Conservation (phyloP, 2,329 filamentous ascomycete genomes). For the Aspergillus ochraceus region DNA sequence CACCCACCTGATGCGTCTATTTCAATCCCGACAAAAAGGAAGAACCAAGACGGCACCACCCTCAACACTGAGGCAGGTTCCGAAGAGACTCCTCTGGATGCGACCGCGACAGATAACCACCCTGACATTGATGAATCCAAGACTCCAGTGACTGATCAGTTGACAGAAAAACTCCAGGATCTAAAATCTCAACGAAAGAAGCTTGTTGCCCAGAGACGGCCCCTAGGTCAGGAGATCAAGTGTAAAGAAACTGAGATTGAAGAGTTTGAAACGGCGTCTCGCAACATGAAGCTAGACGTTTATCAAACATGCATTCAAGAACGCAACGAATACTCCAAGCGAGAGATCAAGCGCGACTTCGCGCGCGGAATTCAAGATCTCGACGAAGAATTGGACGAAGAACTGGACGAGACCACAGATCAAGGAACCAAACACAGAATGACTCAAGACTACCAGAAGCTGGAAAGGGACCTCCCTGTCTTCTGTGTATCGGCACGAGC, state of each 20-base stretch:
- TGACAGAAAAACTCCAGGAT: too few relatives aligned
- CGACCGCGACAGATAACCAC: too few relatives aligned
- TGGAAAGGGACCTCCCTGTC: slow-evolving; percentile 58
- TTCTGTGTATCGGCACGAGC: slow-evolving; percentile 65
- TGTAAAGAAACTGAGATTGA: not conserved
- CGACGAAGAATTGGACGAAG: slow-evolving; percentile 11
- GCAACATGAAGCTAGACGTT: not conserved
- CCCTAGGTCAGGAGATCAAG: not conserved
- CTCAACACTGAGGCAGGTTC: too few relatives aligned
- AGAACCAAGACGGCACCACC: too few relatives aligned
- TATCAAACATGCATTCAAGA: slow-evolving; percentile 12
- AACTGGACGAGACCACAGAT: slow-evolving; percentile 38
- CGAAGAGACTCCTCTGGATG: too few relatives aligned
- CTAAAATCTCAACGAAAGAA: too few relatives aligned
- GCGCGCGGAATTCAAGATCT: not conserved
- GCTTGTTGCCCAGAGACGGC: not conserved
- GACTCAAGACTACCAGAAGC: slow-evolving; percentile 58
- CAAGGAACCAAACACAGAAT: slow-evolving; percentile 10
- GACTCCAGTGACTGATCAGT: too few relatives aligned
- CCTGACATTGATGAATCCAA: too few relatives aligned
- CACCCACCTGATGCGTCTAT: too few relatives aligned
- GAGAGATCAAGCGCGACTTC: slow-evolving; percentile 8
- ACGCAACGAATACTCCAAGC: slow-evolving; percentile 8
- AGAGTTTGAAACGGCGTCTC: too few relatives aligned
- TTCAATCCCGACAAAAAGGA: not conserved